These are phyloP conservation scores for Phaeosphaeria sp. DNA, from an alignment of 2,329 filamentous ascomycete genomes.

Conservation along the genomic window DNA sequence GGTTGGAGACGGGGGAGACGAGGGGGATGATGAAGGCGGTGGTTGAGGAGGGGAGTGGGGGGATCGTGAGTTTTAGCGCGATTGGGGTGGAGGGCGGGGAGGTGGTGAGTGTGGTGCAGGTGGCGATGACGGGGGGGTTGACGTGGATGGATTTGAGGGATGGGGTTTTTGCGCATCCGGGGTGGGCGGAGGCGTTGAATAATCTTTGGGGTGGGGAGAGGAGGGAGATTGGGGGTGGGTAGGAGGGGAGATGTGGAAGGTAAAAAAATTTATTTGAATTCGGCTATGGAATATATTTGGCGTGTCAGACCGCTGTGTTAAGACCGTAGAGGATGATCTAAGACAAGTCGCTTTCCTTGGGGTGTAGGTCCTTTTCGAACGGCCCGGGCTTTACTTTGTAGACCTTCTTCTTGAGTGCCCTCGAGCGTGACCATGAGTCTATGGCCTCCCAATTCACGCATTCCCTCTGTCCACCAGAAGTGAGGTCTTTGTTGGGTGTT, in stretches of 20 bases:
- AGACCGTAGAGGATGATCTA: neutral
- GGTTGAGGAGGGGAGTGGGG: slow-evolving; percentile 55
- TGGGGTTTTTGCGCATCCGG: slow-evolving; percentile 53
- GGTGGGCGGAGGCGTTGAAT: slow-evolving; percentile 54
- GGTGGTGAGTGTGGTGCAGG: slow-evolving; percentile 62
- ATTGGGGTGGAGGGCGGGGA: slow-evolving; percentile 61
- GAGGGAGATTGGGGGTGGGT: slow-evolving; percentile 3
- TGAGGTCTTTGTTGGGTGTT: neutral
- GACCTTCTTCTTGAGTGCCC: neutral
- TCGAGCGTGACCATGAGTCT: neutral
- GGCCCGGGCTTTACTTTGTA: neutral
- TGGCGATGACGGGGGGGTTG: slow-evolving; percentile 44
- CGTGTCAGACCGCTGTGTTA: too few relatives aligned
- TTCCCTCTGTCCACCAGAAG: neutral
- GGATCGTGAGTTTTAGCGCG: slow-evolving; percentile 62
- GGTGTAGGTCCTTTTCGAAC: neutral
- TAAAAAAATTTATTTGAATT: neutral
- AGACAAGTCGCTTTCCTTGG: neutral
- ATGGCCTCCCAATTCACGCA: neutral
- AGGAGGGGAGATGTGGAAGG: neutral
- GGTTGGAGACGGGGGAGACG: slow-evolving; percentile 60
- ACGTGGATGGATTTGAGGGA: slow-evolving; percentile 58
- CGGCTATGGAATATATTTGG: too few relatives aligned
- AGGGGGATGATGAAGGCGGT: slow-evolving; percentile 61
- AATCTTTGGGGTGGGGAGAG: slow-evolving; percentile 23